Base-by-base conservation (phyloP, 2,329 filamentous ascomycete genomes). In the Hypoxylon sp. region DNA sequence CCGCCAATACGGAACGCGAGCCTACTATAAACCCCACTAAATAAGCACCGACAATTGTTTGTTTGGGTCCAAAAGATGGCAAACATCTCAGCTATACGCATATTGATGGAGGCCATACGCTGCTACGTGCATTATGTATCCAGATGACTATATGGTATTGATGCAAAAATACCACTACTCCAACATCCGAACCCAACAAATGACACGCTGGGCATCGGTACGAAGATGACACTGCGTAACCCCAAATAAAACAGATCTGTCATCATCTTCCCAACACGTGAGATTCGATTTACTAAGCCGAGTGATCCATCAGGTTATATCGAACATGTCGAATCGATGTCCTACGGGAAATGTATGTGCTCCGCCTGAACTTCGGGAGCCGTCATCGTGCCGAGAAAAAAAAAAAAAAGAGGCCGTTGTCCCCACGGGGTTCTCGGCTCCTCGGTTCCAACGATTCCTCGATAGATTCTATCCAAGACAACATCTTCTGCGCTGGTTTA, bases 31-130 rank as follows among this genome's bases (percentile, higher is more conserved):
- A 41, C 55, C 17, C 60, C 60, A 59, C 60, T 63, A 59, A 59
- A 56, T 32, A 63, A 58, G 50, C 60, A 48, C 50, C 56, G 43
- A 17, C 55, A 41, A 37, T 37, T 50, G 49, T 46, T 46, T 49
- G 32, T 46, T 41, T 61, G 46, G 32, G 59, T 53, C 28, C 52
- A 15, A 20, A 20, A 20, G 4, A 24, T 20, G 47, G 30, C 32
- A 24, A 51, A 22, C 48, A 51, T 17, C 11, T 24, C 10, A n/a
- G 26, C 32, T 51, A 37, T 13, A n/a, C 13, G 44, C 19, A 39
- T 39, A n/a, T n/a, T n/a, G n/a, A n/a, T n/a, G n/a, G n/a, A n/a
- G n/a, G n/a, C n/a, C n/a, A n/a, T n/a, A n/a, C n/a, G n/a, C n/a
- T 24, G 26, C 32, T 51, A 37, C 19, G n/a, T 19, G 44, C 19